A percentile compares a stretch with the other conserved stretches of the same genome.
phyloP scores from a whole-genome alignment of 495 filamentous ascomycete genomes.

The Chaetomidium leptoderma region DNA sequence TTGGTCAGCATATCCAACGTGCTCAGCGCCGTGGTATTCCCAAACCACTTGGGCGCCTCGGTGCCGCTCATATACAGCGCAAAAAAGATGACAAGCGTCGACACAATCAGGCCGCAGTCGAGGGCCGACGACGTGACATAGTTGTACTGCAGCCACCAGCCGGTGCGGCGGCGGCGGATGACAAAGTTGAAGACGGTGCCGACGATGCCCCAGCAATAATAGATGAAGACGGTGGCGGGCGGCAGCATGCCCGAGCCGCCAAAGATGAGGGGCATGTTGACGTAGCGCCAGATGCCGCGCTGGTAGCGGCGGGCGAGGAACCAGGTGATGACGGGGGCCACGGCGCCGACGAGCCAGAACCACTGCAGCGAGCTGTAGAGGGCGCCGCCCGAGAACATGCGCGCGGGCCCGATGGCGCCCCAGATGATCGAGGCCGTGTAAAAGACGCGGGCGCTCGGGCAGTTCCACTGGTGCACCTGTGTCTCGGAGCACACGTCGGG shows the following conservation, averaged over 20 bases:
- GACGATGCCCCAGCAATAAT: constrained; percentile 64
- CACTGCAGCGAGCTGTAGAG: constrained; percentile 61
- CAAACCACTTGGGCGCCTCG: constrained; percentile 61
- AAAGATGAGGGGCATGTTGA: constrained; percentile 64
- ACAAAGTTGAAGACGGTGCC: constrained; percentile 64
- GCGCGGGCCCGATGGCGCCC: constrained; percentile 50
- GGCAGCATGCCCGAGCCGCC: constrained; percentile 60
- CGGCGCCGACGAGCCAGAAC: constrained; percentile 65
- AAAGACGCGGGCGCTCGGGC: constrained; percentile 60
- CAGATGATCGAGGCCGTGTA: constrained; percentile 56
- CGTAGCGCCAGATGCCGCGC: constrained; percentile 51
- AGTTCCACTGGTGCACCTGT: constrained; percentile 57
- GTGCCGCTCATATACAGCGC: constrained; percentile 54
- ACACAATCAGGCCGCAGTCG: constrained; percentile 62
- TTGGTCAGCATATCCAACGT: constrained; percentile 36
- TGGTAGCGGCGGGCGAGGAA: constrained; percentile 58
- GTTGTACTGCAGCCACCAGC: constrained; percentile 78
- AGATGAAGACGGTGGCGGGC: constrained; percentile 62
- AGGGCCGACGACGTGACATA: constrained; percentile 70
- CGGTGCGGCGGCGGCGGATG: constrained; percentile 56
- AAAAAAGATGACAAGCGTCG: constrained; percentile 68
- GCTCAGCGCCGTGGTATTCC: constrained; percentile 47
- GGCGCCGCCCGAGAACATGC: constrained; percentile 57
- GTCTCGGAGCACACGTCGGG: constrained; percentile 55
- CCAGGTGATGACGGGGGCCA: constrained; percentile 56